These are phyloP conservation scores for Trametes elegans DNA, from an alignment of 768 basidiomycete genomes.

Conservation along the genomic window DNA sequence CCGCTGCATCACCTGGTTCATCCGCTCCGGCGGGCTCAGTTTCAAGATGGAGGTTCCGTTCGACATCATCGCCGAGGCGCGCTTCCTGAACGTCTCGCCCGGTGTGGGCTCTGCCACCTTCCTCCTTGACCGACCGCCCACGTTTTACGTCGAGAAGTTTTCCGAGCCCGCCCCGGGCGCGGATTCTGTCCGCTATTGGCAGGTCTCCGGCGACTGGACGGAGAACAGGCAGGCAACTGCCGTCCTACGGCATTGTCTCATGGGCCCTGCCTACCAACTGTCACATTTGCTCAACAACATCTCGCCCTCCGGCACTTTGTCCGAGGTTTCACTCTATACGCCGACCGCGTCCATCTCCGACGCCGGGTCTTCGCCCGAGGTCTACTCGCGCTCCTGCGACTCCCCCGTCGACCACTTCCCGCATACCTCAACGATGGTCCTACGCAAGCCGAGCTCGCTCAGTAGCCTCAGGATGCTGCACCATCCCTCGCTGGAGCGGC, in stretches of 20 bases:
- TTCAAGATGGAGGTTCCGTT: slow-evolving; percentile 89
- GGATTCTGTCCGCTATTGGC: slow-evolving; percentile 43
- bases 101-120: slow-evolving; percentile 62
- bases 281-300: slow-evolving; percentile 53
- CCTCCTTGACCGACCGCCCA: slow-evolving; percentile 61
- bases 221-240: slow-evolving; percentile 67
- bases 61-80: slow-evolving; percentile 54
- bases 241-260: slow-evolving; percentile 61
- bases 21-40: slow-evolving; percentile 65
- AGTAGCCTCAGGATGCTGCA: slow-evolving; percentile 18
- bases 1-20: slow-evolving; percentile 74
- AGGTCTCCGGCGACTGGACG: slow-evolving; percentile 72
- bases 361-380: slow-evolving; percentile 15
- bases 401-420: slow-evolving; percentile 1
- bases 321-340: slow-evolving; percentile 2
- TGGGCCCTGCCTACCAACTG: slow-evolving; percentile 62
- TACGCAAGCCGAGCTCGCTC: slow-evolving; percentile 12
- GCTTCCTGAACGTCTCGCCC: slow-evolving; percentile 52
- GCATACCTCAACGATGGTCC: not conserved
- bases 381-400: slow-evolving; percentile 12
- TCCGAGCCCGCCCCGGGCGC: slow-evolving; percentile 23
- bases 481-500: slow-evolving; percentile 16
- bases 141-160: slow-evolving; percentile 62
- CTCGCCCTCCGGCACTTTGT: slow-evolving; percentile 14
- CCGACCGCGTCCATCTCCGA: slow-evolving; percentile 14